Base-by-base conservation (phyloP, 192 early-diverging fungal species). In the Rhizoclosmatium globosum region DNA sequence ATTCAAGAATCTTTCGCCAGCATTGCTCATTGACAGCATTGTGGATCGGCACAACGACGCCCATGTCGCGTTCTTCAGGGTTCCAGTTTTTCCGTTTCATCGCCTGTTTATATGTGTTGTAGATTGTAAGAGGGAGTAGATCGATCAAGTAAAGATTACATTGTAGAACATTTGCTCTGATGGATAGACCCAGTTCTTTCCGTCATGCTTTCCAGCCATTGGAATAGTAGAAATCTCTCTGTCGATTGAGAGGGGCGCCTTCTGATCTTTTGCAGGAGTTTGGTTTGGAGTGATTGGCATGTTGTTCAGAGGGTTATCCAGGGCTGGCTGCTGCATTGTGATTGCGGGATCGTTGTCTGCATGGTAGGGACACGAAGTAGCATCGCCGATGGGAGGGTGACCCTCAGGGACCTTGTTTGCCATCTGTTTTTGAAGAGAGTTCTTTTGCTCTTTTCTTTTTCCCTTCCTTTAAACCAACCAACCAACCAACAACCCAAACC, bases 1-100 rank as follows among this genome's bases (percentile, higher is more conserved):
- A 99, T 82, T 95, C 94, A 62, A 95, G 82, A 46, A 99, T 94
- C 83, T 99, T 95, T 48, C 91, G 85, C 97, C 97, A 98, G 47
- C 94, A 94, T 68, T 92, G 93, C 79, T 99, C 97, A 81, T 99
- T 99, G 78, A 99, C 87, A 74, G 95, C 96, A 80, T 99, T 99
- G 84, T 99, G 97, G 81, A 99, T 99, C 77, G 96, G 93, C 0
- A 99, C 97, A 94, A 99, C 97, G 1, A 85, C 61, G 75, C 78
- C 82, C 87, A 89, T 74, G 76, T 86, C 58, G 64, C 58, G 6
- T 74, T 81, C 53, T 11, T 78, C 42, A 31, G 79, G 57, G 41
- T 48, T 11, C 79, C 74, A 78, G 62, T 81, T 84, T 62, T 81
- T 79, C 17, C 78, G 68, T 45, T 73, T 71, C 78, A 79, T 79